Conservation (phyloP, 176 grass and related monocot genomes). For the Lolium multiflorum region DNA sequence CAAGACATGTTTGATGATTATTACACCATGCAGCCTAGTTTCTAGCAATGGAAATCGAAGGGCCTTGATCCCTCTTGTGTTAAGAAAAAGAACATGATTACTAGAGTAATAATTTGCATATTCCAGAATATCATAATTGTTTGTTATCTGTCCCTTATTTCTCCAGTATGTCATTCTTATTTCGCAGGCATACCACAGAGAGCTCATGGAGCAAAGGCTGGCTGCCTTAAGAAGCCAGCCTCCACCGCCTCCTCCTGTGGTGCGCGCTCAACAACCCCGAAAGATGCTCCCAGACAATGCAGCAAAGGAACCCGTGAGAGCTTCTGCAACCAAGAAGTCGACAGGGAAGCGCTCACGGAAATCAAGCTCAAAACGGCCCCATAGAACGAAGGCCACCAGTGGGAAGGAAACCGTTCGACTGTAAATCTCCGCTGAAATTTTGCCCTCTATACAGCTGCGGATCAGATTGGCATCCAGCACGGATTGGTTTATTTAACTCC, state of each 20-base stretch:
- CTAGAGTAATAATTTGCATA: too few species aligned
- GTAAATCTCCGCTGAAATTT: constrained; percentile 52
- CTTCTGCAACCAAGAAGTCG: constrained; percentile 54
- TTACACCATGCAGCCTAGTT: too few species aligned
- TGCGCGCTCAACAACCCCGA: constrained; percentile 28
- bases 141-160: neutral
- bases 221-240: constrained; percentile 49
- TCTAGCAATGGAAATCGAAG: too few species aligned
- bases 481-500: constrained; percentile 51
- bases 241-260: constrained; percentile 45
- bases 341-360: constrained; percentile 60
- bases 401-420: constrained; percentile 53
- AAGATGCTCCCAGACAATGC: constrained; percentile 53
- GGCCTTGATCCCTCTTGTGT: too few species aligned
- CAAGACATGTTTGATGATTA: too few species aligned
- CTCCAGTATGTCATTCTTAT: neutral
- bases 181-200: constrained; percentile 86
- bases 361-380: constrained; percentile 64
- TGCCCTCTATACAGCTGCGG: constrained; percentile 17
- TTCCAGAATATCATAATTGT: too few species aligned
- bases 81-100: too few species aligned
- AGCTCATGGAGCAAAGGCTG: constrained; percentile 72
- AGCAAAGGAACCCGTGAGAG: constrained; percentile 36
- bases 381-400: constrained; percentile 41
- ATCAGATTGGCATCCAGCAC: constrained; percentile 32